Evolutionary conservation across 345 rosid species (phyloP), one percentile per base, ranked within the genome.

Genomic region (Tarenaya hassleriana): DNA sequence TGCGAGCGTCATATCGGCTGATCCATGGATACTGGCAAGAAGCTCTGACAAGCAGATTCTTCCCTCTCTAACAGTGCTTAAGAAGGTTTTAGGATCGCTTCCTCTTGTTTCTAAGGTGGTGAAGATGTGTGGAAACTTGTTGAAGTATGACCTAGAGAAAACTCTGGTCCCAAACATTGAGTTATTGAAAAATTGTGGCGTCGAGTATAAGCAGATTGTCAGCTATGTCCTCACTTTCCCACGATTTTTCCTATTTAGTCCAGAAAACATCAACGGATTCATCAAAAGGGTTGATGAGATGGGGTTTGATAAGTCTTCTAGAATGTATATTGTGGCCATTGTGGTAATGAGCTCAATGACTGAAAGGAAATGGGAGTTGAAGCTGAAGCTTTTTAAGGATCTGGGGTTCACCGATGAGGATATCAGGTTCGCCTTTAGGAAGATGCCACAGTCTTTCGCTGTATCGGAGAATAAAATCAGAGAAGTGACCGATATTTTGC

Each of bases 391-490:
- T 44, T 40, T 75, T 10, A 34, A 50, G 57, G 31, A 47, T 4
- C 42, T 70, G 43, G 75, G 75, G 31, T 64, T 67, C 11, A 51
- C 70, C 4, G 73, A 67, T 20, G 68, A 55, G 16, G 56, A 74
- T 44, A 67, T 61, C 12, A 1, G 56, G 16, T 18, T 5, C 9
- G 33, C 54, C 12, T 64, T 67, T 32, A 66, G 67, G 56, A 74
- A 27, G 52, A 19, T 8, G 35, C 83, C 79, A 2, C 59, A 18
- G 5, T 68, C 47, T 19, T 67, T 77, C 27, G 16, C 67, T 16
- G 24, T 44, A 8, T 72, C 75, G 0, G 62, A 61, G 55, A 58
- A 19, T 50, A 74, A 77, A 47, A 51, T 74, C 21, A 58, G 20
- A 56, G 29, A n/a, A 29, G 50, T 61, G n/a, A n/a, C 35, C 1